Percentiles rank a stretch among this genome's conserved stretches.
Conservation (phyloP, 768 basidiomycete species). For the Termitomyces sp. region DNA sequence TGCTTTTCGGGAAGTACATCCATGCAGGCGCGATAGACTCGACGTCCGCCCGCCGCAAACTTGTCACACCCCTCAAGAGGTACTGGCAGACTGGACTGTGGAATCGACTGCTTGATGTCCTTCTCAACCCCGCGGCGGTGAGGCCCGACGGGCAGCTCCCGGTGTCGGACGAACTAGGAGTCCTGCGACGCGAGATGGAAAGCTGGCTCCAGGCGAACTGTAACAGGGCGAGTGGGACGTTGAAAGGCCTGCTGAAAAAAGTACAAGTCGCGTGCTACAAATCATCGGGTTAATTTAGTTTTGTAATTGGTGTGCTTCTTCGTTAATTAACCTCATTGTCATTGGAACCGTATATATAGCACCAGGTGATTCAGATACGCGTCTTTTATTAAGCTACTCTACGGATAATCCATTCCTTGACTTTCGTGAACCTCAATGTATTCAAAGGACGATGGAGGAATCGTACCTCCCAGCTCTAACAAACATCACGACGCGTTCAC, state of each 20-base stretch:
- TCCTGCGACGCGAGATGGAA: conserved; percentile 78
- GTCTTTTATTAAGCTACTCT: too few species aligned
- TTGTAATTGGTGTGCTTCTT: too few species aligned
- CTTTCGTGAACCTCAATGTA: too few species aligned
- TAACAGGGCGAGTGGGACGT: conserved; percentile 72
- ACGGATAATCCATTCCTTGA: too few species aligned
- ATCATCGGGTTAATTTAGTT: conserved; percentile 2
- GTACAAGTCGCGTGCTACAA: conserved; percentile 54
- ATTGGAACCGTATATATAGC: too few species aligned
- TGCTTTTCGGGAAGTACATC: conserved; percentile 97
- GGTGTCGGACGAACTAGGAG: conserved; percentile 59
- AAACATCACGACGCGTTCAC: too few species aligned
- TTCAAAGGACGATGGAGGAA: too few species aligned
- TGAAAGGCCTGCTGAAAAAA: conserved; percentile 82
- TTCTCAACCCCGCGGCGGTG: conserved; percentile 76
- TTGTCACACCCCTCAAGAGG: conserved; percentile 77
- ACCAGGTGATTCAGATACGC: too few species aligned
- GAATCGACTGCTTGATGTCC: conserved; percentile 73
- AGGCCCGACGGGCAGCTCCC: conserved; percentile 59
- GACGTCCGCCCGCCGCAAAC: conserved; percentile 44
- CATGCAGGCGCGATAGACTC: conserved; percentile 54
- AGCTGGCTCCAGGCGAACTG: conserved; percentile 82
- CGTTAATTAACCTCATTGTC: too few species aligned
- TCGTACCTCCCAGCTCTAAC: too few species aligned
- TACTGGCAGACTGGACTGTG: conserved; percentile 95